phyloP scores from a whole-genome alignment of 495 filamentous ascomycete species.

The Evernia prunastri region DNA sequence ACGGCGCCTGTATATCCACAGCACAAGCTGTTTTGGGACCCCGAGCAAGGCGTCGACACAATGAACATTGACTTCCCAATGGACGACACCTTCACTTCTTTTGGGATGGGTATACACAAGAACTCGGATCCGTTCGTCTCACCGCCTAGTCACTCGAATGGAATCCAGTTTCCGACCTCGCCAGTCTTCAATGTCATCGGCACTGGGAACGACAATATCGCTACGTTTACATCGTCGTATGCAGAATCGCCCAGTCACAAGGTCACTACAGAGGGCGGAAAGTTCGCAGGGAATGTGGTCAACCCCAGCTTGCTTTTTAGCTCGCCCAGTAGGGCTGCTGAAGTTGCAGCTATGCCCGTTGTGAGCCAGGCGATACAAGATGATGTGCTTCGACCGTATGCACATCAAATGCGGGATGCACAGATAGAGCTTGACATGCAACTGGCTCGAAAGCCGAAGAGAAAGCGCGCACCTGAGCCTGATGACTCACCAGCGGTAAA shows the following conservation, averaged over 20 bases:
- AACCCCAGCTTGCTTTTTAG: constrained; percentile 54
- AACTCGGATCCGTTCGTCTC: constrained; percentile 22
- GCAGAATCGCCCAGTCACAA: constrained; percentile 6
- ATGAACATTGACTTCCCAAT: constrained; percentile 48
- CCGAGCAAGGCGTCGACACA: constrained; percentile 43
- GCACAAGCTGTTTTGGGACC: constrained; percentile 70
- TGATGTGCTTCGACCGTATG: constrained; percentile 47
- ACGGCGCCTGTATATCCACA: constrained; percentile 60
- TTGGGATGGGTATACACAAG: constrained; percentile 23
- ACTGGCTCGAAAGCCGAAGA: constrained; percentile 31
- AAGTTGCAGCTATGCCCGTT: constrained; percentile 35
- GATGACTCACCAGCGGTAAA: constrained; percentile 38
- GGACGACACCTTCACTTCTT: constrained; percentile 23
- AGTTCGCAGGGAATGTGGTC: constrained; percentile 26
- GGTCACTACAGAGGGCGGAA: constrained; percentile 7
- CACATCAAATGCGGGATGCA: constrained; percentile 52
- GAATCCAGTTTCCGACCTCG: constrained; percentile 15
- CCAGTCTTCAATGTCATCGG: constrained; percentile 17
- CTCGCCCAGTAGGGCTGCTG: constrained; percentile 44
- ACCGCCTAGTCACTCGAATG: not conserved
- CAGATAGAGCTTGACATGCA: constrained; percentile 46
- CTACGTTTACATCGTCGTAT: constrained; percentile 1
- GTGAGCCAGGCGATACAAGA: constrained; percentile 32
- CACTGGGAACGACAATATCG: constrained; percentile 6
- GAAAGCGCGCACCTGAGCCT: constrained; percentile 22